A percentile compares a stretch with the other conserved stretches of the same genome.
Evolutionary conservation across 1,284 basidiomycete species (phyloP).

Genomic region (Heterobasidion irregulare): DNA sequence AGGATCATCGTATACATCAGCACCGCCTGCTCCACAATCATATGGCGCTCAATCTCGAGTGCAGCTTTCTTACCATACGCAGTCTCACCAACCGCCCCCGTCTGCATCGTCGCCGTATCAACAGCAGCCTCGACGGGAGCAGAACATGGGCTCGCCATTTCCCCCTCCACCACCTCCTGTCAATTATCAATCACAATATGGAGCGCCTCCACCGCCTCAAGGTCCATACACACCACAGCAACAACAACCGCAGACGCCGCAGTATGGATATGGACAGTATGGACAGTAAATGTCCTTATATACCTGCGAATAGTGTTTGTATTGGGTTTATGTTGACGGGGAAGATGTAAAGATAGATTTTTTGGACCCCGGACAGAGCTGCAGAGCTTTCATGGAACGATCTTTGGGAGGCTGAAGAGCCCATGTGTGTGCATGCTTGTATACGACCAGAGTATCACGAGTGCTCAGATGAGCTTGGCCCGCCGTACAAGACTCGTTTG

Average conservation of each 20-base stretch:
- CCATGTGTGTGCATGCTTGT: background rate
- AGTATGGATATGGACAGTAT: conserved; percentile 14
- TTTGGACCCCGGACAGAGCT: too few species aligned
- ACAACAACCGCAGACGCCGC: conserved; percentile 18
- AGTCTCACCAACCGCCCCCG: conserved; percentile 9
- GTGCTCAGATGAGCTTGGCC: background rate
- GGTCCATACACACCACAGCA: conserved; percentile 17
- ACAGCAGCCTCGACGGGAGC: conserved; percentile 11
- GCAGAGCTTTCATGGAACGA: too few species aligned
- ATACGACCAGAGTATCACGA: background rate
- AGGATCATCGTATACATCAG: conserved; percentile 10
- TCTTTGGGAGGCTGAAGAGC: too few species aligned
- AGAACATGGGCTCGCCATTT: conserved; percentile 10
- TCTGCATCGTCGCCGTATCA: conserved; percentile 1
- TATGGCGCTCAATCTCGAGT: background rate
- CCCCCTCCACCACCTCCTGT: conserved; percentile 27
- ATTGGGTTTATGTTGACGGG: background rate
- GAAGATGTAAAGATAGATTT: too few species aligned
- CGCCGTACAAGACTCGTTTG: conserved; percentile 31
- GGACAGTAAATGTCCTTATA: background rate
- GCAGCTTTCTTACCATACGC: conserved; percentile 9
- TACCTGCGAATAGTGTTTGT: background rate
- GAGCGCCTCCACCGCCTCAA: conserved; percentile 20
- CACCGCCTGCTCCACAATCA: too few species aligned
- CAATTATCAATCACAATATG: conserved; percentile 20